phyloP scores from a whole-genome alignment of 2,329 filamentous ascomycete genomes.

The Hypoxylon sp. region DNA sequence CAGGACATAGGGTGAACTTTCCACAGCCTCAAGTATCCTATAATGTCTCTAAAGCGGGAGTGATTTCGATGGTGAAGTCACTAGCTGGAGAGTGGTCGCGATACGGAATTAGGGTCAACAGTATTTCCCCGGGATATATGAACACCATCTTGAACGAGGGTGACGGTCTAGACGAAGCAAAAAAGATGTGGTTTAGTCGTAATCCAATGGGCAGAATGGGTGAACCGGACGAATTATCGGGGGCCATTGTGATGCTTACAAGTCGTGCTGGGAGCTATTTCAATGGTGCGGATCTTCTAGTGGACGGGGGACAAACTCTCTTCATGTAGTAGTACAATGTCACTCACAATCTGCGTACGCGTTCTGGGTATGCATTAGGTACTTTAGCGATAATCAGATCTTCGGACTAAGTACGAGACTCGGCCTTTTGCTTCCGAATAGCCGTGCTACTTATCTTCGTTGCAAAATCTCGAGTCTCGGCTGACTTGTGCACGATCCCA shows the following conservation, averaged over 20 bases:
- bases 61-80: conserved; percentile 73
- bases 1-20: conserved; percentile 77
- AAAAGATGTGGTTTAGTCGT: conserved; percentile 69
- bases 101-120: conserved; percentile 79
- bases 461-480: conserved; percentile 74
- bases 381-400: conserved; percentile 10
- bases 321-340: conserved; percentile 47
- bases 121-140: conserved; percentile 81
- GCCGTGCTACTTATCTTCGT: conserved; percentile 93
- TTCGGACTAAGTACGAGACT: conserved; percentile 39
- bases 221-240: conserved; percentile 72
- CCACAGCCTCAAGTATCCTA: conserved; percentile 81
- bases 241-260: conserved; percentile 72
- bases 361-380: conserved; percentile 4
- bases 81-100: conserved; percentile 81
- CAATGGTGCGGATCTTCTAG: conserved; percentile 75
- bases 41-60: conserved; percentile 78
- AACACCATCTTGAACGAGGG: conserved; percentile 81
- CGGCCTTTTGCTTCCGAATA: conserved; percentile 70
- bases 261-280: conserved; percentile 76
- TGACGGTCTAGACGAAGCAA: conserved; percentile 67
- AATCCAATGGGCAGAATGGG: conserved; percentile 78
- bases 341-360: conserved; percentile 1
- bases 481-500: conserved; percentile 63
- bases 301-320: conserved; percentile 69